Conservation (phyloP, 768 basidiomycete genomes). For the Phlebiopsis flavidoalba region DNA sequence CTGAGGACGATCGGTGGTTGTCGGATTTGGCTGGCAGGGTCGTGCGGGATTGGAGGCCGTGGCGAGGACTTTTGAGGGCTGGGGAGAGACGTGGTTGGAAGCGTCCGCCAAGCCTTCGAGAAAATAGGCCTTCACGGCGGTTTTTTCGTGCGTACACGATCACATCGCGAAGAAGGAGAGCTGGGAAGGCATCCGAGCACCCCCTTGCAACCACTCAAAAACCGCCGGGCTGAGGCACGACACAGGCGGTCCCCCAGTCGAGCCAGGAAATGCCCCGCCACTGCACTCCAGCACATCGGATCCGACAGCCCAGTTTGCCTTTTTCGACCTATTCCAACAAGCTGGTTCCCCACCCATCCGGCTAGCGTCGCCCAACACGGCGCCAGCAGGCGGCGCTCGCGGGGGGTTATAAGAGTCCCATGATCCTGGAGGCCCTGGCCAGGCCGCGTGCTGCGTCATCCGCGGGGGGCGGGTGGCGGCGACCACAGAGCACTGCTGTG, state of each 20-base stretch:
- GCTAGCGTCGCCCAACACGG: slow-evolving; percentile 30
- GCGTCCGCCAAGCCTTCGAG: slow-evolving; percentile 13
- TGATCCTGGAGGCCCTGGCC: slow-evolving; percentile 7
- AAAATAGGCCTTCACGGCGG: slow-evolving; percentile 15
- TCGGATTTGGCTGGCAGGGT: slow-evolving; percentile 2
- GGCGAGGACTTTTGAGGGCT: slow-evolving; percentile 12
- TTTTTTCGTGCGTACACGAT: slow-evolving; percentile 10
- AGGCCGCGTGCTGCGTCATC: no score
- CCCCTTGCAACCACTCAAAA: no score
- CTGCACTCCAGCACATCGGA: slow-evolving; percentile 31
- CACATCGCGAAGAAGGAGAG: slow-evolving; percentile 11
- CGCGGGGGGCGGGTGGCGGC: no score
- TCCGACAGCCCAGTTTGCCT: slow-evolving; percentile 32
- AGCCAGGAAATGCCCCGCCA: slow-evolving; percentile 42
- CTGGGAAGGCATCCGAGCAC: slow-evolving; percentile 11
- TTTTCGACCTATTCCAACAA: slow-evolving; percentile 43
- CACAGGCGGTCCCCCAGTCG: slow-evolving; percentile 35
- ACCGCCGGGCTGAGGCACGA: slow-evolving; percentile 26
- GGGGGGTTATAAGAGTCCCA: slow-evolving; percentile 16
- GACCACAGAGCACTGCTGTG: no score
- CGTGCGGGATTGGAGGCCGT: slow-evolving; percentile 2
- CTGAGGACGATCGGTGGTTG: slow-evolving; percentile 2
- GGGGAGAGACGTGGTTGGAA: slow-evolving; percentile 8
- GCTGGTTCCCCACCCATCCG: slow-evolving; percentile 45
- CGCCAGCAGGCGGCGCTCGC: slow-evolving; percentile 13